Evolutionary conservation across 164 flowering plant species (phyloP).

Genomic region (Malania oleifera): DNA sequence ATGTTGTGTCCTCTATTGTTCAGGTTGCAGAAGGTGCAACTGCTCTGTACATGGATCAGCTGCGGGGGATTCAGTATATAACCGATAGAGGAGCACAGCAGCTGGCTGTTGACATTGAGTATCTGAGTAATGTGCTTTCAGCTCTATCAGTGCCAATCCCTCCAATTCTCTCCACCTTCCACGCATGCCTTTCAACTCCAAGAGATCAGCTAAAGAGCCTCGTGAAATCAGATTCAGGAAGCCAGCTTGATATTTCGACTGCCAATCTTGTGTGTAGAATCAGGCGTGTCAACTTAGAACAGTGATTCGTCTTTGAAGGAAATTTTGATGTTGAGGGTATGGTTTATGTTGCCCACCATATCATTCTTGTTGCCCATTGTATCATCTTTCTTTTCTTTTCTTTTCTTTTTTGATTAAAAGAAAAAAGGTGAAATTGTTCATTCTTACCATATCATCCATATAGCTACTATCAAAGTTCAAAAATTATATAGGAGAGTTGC

Average conservation of each 20-base stretch:
- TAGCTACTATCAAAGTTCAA: no score
- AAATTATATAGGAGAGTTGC: no score
- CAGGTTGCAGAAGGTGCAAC: conserved; percentile 99
- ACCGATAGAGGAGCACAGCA: conserved; percentile 95
- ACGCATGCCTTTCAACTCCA: conserved; percentile 74
- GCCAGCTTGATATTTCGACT: conserved; percentile 71
- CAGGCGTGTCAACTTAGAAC: conserved; percentile 68
- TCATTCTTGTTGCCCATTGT: no score
- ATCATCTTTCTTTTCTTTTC: no score
- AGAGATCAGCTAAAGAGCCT: conserved; percentile 80
- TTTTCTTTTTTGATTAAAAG: no score
- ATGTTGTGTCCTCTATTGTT: neutral
- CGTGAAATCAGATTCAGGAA: conserved; percentile 61
- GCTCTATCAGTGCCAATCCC: conserved; percentile 91
- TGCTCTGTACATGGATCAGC: conserved; percentile 82
- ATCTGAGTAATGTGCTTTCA: conserved; percentile 85
- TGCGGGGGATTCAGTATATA: conserved; percentile 82
- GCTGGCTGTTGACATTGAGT: conserved; percentile 89
- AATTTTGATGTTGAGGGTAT: no score
- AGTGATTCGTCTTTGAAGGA: conserved; percentile 13
- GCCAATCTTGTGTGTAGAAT: conserved; percentile 89
- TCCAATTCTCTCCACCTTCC: conserved; percentile 72
- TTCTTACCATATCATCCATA: no score
- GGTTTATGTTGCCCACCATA: no score
- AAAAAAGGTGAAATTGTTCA: no score